These are phyloP conservation scores for Pelargonium australe DNA, from an alignment of 441 rosid genomes.

Conservation along the genomic window DNA sequence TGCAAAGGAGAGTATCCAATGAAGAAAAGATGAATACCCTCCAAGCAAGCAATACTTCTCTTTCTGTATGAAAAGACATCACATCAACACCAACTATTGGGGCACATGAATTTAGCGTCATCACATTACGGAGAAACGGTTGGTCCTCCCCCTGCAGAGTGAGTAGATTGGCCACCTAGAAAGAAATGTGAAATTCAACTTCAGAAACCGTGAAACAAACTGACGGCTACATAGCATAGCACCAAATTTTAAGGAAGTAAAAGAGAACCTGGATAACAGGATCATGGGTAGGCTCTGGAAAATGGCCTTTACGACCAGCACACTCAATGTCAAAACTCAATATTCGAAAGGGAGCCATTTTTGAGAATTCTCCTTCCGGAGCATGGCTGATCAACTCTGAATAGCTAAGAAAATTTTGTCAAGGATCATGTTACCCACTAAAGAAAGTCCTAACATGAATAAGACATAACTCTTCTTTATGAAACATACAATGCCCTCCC, in stretches of 20 bases:
- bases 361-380: slow-evolving; percentile 87
- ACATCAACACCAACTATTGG: slow-evolving; percentile 92
- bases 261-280: slow-evolving; percentile 89
- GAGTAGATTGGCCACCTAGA: slow-evolving; percentile 89
- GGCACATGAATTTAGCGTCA: slow-evolving; percentile 91
- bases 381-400: slow-evolving; percentile 80
- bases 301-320: slow-evolving; percentile 98
- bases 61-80: slow-evolving; percentile 83
- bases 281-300: slow-evolving; percentile 96
- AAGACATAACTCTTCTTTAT: slow-evolving; percentile 17
- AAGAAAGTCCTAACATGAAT: slow-evolving; percentile 4
- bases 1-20: not conserved
- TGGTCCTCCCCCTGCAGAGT: slow-evolving; percentile 89
- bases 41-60: slow-evolving; percentile 92
- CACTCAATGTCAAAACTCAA: slow-evolving; percentile 98
- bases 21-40: slow-evolving; percentile 51
- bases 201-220: slow-evolving; percentile 20
- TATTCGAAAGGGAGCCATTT: slow-evolving; percentile 98
- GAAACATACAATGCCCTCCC: slow-evolving; percentile 8
- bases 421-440: slow-evolving; percentile 29
- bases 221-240: slow-evolving; percentile 4
- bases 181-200: slow-evolving; percentile 20
- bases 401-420: slow-evolving; percentile 41
- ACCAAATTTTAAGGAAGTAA: slow-evolving; percentile 8
- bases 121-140: slow-evolving; percentile 84